Conservation (phyloP, 352 stramenopile genomes). For the Thraustochytrium sp. region DNA sequence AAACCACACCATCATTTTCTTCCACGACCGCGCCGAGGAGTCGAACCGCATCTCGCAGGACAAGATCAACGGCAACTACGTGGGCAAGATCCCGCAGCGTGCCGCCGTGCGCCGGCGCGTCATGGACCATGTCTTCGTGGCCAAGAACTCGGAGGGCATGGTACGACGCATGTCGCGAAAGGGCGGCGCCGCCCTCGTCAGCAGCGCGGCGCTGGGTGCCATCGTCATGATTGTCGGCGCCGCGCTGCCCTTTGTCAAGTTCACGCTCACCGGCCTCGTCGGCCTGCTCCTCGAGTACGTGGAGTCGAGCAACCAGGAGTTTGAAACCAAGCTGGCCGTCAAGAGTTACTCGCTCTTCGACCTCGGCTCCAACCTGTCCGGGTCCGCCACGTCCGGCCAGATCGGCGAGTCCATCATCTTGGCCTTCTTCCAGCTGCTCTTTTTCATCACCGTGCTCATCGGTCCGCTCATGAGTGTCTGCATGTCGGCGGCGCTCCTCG, state of each 20-base stretch:
- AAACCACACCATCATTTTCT: conserved; percentile 35
- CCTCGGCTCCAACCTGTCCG: neutral
- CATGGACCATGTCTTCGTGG: neutral
- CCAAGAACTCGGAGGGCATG: neutral
- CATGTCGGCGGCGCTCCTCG: neutral
- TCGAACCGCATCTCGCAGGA: conserved; percentile 2
- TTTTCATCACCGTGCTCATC: neutral
- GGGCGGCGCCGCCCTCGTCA: neutral
- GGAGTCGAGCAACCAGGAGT: neutral
- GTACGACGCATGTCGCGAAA: neutral
- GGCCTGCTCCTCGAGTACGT: neutral
- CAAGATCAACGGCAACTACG: neutral
- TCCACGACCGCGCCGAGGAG: neutral
- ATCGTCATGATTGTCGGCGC: neutral
- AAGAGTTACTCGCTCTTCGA: conserved; percentile 24
- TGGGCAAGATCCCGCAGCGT: neutral
- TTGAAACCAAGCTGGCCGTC: neutral
- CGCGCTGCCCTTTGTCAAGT: neutral
- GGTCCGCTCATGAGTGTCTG: neutral
- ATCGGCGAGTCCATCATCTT: neutral
- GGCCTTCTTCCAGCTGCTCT: neutral
- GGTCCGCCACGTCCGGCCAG: neutral
- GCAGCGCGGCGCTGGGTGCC: neutral
- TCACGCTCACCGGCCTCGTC: neutral
- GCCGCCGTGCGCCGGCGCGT: neutral